Percentiles rank a stretch among this genome's conserved stretches.
phyloP scores from a whole-genome alignment of 495 filamentous ascomycete species.

The Penicillium parvum region DNA sequence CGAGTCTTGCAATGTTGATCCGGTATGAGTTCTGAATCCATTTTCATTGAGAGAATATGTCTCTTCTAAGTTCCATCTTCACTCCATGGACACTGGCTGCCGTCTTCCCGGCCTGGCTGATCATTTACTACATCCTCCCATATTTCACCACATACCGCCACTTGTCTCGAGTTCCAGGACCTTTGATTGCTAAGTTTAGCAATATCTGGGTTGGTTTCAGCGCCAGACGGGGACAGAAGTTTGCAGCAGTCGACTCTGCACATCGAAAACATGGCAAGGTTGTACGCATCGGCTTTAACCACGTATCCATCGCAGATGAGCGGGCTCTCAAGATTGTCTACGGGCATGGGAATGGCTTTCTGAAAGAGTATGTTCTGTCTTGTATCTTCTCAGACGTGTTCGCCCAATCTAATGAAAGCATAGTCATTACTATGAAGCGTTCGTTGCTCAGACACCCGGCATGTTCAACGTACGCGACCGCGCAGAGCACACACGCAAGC shows the following conservation, averaged over 20 bases:
- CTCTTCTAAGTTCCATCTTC: slow-evolving; percentile 6
- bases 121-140: slow-evolving; percentile 21
- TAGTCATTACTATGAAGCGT: slow-evolving; percentile 75
- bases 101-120: slow-evolving; percentile 13
- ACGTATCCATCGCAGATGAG: slow-evolving; percentile 32
- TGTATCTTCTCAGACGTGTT: not conserved
- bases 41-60: slow-evolving; percentile 7
- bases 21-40: no score
- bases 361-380: slow-evolving; percentile 47
- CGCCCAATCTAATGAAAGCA: not conserved
- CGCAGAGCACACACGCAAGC: slow-evolving; percentile 71
- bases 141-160: slow-evolving; percentile 16
- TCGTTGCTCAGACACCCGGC: slow-evolving; percentile 70
- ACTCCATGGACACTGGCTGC: slow-evolving; percentile 13
- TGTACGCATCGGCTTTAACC: slow-evolving; percentile 33
- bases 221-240: slow-evolving; percentile 21
- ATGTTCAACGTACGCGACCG: slow-evolving; percentile 79
- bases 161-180: slow-evolving; percentile 17
- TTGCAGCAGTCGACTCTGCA: slow-evolving; percentile 27
- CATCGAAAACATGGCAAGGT: slow-evolving; percentile 40
- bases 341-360: slow-evolving; percentile 57
- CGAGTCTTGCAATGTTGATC: no score
- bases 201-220: slow-evolving; percentile 25
- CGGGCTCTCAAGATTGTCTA: slow-evolving; percentile 28
- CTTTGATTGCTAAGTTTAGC: slow-evolving; percentile 20